These are phyloP conservation scores for Venustampulla echinocandica DNA, from an alignment of 495 filamentous ascomycete species.

Conservation along the genomic window DNA sequence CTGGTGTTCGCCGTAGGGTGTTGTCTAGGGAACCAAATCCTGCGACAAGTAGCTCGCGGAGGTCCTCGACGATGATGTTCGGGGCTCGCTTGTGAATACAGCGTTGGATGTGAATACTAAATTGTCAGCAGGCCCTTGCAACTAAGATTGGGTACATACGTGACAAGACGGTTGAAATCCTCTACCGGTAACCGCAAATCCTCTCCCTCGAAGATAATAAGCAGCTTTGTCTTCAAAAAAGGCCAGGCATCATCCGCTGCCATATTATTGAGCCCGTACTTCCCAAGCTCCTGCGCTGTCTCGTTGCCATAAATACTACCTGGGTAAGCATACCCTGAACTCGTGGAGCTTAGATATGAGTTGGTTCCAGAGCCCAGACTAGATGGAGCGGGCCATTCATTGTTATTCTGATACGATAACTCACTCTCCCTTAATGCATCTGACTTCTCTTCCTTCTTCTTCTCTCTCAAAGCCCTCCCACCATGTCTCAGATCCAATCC, in stretches of 20 bases:
- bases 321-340: slow-evolving; percentile 15
- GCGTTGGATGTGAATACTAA: slow-evolving; percentile 62
- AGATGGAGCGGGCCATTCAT: slow-evolving; percentile 46
- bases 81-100: slow-evolving; percentile 63
- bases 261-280: slow-evolving; percentile 72
- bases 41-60: slow-evolving; percentile 67
- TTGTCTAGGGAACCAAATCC: slow-evolving; percentile 85
- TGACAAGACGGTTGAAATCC: slow-evolving; percentile 84
- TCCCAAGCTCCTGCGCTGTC: slow-evolving; percentile 34
- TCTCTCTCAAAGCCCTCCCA: slow-evolving; percentile 74
- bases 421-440: slow-evolving; percentile 25
- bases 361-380: slow-evolving; percentile 35
- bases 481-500: slow-evolving; percentile 82
- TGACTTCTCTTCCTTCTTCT: slow-evolving; percentile 74
- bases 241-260: slow-evolving; percentile 91
- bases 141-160: slow-evolving; percentile 26
- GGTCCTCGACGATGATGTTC: slow-evolving; percentile 63
- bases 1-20: slow-evolving; percentile 62
- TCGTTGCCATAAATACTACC: slow-evolving; percentile 36
- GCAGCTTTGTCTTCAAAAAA: slow-evolving; percentile 78
- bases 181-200: slow-evolving; percentile 84
- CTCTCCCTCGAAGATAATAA: slow-evolving; percentile 89
- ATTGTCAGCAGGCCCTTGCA: slow-evolving; percentile 1
- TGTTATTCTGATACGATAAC: slow-evolving; percentile 20
- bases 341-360: slow-evolving; percentile 16